phyloP scores from a whole-genome alignment of 345 rosid genomes.

The Lagerstroemia speciosa region DNA sequence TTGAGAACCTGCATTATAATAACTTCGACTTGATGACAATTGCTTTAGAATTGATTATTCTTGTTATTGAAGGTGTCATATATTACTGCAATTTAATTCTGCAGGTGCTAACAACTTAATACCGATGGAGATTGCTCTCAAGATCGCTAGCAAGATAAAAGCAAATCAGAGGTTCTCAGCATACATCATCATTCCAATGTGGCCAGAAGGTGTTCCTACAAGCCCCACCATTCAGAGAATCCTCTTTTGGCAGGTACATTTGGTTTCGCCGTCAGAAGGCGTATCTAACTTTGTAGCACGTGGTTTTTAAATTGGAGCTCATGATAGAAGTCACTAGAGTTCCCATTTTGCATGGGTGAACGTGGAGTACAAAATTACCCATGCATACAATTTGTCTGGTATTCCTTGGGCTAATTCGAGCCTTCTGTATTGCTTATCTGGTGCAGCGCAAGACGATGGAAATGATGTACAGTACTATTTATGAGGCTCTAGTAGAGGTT shows the following conservation, averaged over 20 bases:
- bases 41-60: background rate
- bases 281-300: background rate
- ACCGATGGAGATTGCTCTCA: slow-evolving; percentile 88
- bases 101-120: slow-evolving; percentile 89
- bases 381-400: background rate
- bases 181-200: slow-evolving; percentile 90
- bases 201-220: slow-evolving; percentile 89
- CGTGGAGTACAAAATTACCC: background rate
- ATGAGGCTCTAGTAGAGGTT: slow-evolving; percentile 69
- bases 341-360: background rate
- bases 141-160: slow-evolving; percentile 78
- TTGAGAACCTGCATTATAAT: too few species aligned
- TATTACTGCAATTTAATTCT: background rate
- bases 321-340: background rate
- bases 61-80: background rate
- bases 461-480: slow-evolving; percentile 81
- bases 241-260: slow-evolving; percentile 81
- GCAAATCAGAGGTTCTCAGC: slow-evolving; percentile 77
- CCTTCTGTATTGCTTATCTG: background rate
- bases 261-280: background rate
- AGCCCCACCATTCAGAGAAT: slow-evolving; percentile 58
- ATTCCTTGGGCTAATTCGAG: background rate
- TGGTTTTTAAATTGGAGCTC: background rate
- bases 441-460: slow-evolving; percentile 88
- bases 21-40: too few species aligned